Percentiles rank a stretch among this genome's conserved stretches.
Conservation (phyloP, 2,329 filamentous ascomycete species). For the Botrytis medusae region DNA sequence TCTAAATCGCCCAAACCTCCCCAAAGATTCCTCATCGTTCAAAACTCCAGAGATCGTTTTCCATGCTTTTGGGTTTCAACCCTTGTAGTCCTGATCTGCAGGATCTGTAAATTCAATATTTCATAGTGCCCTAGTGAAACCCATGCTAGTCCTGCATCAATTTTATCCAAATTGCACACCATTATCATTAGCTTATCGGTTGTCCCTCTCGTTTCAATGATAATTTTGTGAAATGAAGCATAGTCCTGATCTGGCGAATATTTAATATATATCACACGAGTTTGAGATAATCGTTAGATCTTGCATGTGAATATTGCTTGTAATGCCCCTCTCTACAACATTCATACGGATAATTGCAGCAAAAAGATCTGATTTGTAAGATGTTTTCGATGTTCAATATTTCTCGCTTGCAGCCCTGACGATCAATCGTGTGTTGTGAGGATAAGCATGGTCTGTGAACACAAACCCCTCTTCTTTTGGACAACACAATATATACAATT, state of each 20-base stretch:
- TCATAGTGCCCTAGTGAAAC: slow-evolving; percentile 17
- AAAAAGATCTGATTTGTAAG: slow-evolving; percentile 2
- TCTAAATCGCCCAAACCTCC: background rate
- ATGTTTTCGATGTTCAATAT: slow-evolving; percentile 5
- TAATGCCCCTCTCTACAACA: background rate
- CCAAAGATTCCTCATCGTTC: background rate
- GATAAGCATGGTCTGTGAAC: slow-evolving; percentile 18
- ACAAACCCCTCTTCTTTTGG: slow-evolving; percentile 18
- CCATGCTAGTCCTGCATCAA: slow-evolving; percentile 17
- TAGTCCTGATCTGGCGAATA: slow-evolving; percentile 10
- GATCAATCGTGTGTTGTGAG: slow-evolving; percentile 13
- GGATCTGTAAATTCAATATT: slow-evolving; percentile 33
- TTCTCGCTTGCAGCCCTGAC: slow-evolving; percentile 18
- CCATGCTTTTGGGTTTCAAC: slow-evolving; percentile 10
- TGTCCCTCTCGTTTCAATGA: slow-evolving; percentile 7
- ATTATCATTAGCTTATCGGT: slow-evolving; percentile 20
- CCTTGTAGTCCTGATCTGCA: slow-evolving; percentile 25
- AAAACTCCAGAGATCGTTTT: background rate
- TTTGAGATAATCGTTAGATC: slow-evolving; percentile 20
- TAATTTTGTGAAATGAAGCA: slow-evolving; percentile 18
- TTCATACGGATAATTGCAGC: slow-evolving; percentile 6
- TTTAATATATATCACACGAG: slow-evolving; percentile 22
- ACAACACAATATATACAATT: background rate
- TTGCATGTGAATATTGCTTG: background rate
- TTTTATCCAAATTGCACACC: slow-evolving; percentile 21